Base-by-base conservation (phyloP, 2,329 filamentous ascomycete genomes). In the Neopestalotiopsis sp. region DNA sequence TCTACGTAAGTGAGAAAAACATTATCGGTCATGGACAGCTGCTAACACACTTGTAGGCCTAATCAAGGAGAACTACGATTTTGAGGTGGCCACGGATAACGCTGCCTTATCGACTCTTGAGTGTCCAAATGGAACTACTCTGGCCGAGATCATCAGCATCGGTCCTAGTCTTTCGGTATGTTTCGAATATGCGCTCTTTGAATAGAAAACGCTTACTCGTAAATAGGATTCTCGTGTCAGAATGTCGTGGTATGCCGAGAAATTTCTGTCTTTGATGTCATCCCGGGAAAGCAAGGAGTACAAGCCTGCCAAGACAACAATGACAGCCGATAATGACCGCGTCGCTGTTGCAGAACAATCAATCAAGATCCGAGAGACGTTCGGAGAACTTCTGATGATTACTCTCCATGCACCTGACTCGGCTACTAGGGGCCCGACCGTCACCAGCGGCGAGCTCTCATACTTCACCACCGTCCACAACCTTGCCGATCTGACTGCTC, bases 81-180 rank as follows among this genome's bases (percentile, higher is more conserved):
- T 89, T 1, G 74, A 80, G 2, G 82, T 84, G 60, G 80, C 79
- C 1, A 83, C 87, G 2, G 86, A 89, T 75, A 86, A 87, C 61
- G 84, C 84, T 1, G 85, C 85, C 0, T 83, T 89, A 62, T 84
- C 86, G 0, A 82, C 82, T 17, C 82, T 86, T 69, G 82, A 83
- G 57, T 82, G 79, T 52, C 76, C 76, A 17, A 73, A 78, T 20
- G 76, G 24, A 28, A 28, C 75, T 1, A 71, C 84, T 0, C 77
- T 88, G 2, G 80, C 85, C 57, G 76, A 84, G 13, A 77, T 82
- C 1, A 76, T 89, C 5, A 78, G 82, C n/a, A 75, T 87, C 28
- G 88, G 88, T 0, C 87, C 88, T 3, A 78, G 79, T 1, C 82
- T 84, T 52, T 86, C 86, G 13, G 87, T 89, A 78, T 64, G 83